Conservation (phyloP, 2,329 filamentous ascomycete genomes). For the Penicillium paneum region DNA sequence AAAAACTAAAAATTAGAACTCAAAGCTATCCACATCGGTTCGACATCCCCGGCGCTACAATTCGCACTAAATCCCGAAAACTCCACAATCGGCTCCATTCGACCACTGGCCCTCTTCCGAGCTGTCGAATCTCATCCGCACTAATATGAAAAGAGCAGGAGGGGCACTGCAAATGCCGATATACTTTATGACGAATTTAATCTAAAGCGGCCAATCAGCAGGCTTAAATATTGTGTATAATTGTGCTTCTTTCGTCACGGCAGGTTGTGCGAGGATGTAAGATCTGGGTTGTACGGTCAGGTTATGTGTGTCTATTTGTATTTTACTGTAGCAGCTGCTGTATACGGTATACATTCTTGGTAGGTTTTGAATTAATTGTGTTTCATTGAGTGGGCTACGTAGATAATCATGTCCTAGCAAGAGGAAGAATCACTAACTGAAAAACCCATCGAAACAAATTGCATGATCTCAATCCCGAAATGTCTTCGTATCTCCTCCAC, state of each 20-base stretch:
- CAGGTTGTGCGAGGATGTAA: background rate
- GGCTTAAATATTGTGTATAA: background rate
- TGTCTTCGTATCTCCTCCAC: background rate
- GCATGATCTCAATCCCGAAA: background rate
- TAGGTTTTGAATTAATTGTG: background rate
- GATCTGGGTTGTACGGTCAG: background rate
- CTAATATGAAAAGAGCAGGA: background rate
- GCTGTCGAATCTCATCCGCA: constrained; percentile 5
- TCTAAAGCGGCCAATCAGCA: background rate
- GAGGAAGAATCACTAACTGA: background rate
- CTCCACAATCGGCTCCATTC: background rate
- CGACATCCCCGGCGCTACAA: background rate
- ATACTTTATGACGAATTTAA: background rate
- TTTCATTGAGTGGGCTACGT: background rate
- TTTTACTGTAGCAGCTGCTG: background rate
- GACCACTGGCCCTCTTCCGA: background rate
- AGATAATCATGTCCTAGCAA: background rate
- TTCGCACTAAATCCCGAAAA: background rate
- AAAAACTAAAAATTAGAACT: background rate
- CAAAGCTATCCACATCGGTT: background rate
- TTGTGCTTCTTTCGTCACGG: background rate
- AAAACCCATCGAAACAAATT: background rate
- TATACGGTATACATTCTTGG: background rate
- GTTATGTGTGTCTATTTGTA: background rate
- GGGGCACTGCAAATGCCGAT: background rate